Base-by-base conservation (phyloP, 768 basidiomycete genomes). In the Xerocomellus chrysenteron region DNA sequence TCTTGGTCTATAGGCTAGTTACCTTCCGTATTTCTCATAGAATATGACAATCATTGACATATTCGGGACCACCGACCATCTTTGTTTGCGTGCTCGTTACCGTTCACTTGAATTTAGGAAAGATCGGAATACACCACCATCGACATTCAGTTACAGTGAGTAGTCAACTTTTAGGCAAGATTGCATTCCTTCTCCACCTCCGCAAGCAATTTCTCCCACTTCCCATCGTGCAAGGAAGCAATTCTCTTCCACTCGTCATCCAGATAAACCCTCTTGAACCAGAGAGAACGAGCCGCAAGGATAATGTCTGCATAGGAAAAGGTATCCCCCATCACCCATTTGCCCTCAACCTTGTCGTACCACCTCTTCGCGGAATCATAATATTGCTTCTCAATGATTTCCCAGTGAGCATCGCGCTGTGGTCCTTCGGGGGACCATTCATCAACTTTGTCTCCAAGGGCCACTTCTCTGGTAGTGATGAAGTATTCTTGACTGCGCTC, bases 401-500 rank as follows among this genome's bases (percentile, higher is more conserved):
- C 45, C 71, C 64, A 75, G 41, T 73, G 68, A 11, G 49, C 69
- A 7, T 67, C 67, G 16, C 72, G 62, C 47, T 56, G 65, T 12
- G 74, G 72, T 5, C 75, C 74, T 43, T 65, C 68, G 0, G 76
- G 75, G 7, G 67, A 66, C 33, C 79, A 57, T 33, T 78, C 72
- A 26, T 80, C 77, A 49, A 83, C 56, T 14, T 65, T 63, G 42
- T 57, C 66, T 6, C 76, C 76, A 45, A 75, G 67, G 3, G 9
- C n/a, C 3, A 16, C 54, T 53, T 74, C 70, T 35, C 76, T 65
- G 5, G 73, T 76, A 19, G 54, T 46, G 19, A 74, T 60, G 58
- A 79, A 83, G 63, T 75, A 76, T 30, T 64, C 70, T 39, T 57
- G 55, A 54, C 78, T 79, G 37, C 54, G 59, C 5, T 71, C 66